These are phyloP conservation scores for Acanthamoeba royreba DNA, from an alignment of 208 protist genomes.

Conservation along the genomic window DNA sequence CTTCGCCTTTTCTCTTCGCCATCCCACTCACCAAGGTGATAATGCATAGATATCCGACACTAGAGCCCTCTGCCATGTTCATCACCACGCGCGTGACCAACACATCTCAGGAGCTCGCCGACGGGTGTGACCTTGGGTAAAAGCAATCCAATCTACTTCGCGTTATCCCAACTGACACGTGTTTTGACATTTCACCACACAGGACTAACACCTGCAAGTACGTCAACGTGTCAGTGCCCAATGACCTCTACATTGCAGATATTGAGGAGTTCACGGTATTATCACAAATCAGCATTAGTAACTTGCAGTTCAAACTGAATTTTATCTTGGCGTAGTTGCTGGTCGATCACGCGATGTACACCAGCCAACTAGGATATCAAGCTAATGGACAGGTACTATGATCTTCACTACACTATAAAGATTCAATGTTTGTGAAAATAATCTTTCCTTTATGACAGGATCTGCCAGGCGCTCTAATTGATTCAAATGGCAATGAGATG, in stretches of 20 bases:
- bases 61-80: background rate
- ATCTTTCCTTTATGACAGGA: too few species aligned
- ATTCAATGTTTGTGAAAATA: background rate
- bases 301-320: background rate
- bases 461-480: background rate
- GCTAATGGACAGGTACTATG: background rate
- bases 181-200: background rate
- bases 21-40: background rate
- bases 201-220: background rate
- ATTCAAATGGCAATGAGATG: background rate
- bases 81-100: background rate
- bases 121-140: background rate
- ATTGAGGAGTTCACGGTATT: constrained; percentile 26
- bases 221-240: background rate
- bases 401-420: background rate
- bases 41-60: background rate
- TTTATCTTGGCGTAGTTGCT: background rate
- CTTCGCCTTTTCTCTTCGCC: background rate
- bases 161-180: background rate
- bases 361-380: background rate
- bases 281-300: background rate
- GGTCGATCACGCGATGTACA: constrained; percentile 7
- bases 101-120: background rate
- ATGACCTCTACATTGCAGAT: background rate
- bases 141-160: too few species aligned